Evolutionary conservation across 306 rosid genomes (phyloP), one percentile per base, ranked within the genome.

Genomic region (Inga laurina): DNA sequence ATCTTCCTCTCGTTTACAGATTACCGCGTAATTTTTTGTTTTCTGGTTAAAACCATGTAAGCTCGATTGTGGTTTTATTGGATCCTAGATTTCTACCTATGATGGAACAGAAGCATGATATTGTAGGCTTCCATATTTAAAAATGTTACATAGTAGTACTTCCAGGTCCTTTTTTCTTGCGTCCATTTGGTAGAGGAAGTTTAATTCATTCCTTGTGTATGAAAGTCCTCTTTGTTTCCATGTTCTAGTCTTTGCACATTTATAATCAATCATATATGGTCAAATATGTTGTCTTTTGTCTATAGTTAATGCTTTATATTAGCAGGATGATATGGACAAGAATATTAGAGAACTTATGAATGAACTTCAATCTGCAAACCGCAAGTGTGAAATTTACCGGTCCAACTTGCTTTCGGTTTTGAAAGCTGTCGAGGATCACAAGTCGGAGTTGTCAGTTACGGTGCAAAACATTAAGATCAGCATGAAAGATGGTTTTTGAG

Each of bases 351-450:
- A 88, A 83, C 92, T 97, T 80, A 79, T 67, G 30, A 83, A 79
- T 70, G 97, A 97, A 87, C 87, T 97, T 89, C 94, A 86, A 84
- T 84, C 71, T 83, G 93, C 99, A 77, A 92, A 86, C 82, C 88
- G 93, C 73, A 97, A 97, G 88, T 92, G 99, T 82, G 98, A 92
- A 80, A 87, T 92, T 87, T 97, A 97, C 83, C 94, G 99, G 82
- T 92, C 98, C 83, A 97, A 97, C 85, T 88, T 97, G 86, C 93
- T 94, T 79, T 94, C 98, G 2, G 92, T 92, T 90, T 88, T 97
- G 88, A 97, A 97, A 91, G 97, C 97, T 84, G 92, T 97, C 69
- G 99, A 97, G 85, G 99, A 94, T 87, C 98, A 94, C 85, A 97
- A 97, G 88, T 88, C 90, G 78, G 97, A 94, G 82, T 82, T 97